These are phyloP conservation scores for Populus trichocarpa DNA, from an alignment of 441 rosid species.

Conservation along the genomic window DNA sequence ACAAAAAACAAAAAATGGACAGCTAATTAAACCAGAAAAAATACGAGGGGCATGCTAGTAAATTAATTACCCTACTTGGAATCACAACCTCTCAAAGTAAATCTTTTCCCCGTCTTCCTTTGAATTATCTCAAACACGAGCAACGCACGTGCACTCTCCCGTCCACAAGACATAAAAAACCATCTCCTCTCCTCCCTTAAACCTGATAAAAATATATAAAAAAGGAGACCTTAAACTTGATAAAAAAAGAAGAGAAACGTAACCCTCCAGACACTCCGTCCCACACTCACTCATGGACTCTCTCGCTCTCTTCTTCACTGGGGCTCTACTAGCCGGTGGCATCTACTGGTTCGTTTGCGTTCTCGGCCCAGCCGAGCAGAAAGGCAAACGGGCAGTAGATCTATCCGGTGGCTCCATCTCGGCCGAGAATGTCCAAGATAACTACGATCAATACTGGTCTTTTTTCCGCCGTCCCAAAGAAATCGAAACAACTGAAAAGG, in stretches of 20 bases:
- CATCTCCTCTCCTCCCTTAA: no score
- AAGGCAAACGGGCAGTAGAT: slow-evolving; percentile 63
- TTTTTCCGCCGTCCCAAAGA: slow-evolving; percentile 82
- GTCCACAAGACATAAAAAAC: neutral
- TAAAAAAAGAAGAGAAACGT: neutral
- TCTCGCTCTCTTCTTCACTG: slow-evolving; percentile 58
- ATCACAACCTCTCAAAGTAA: neutral
- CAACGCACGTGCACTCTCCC: slow-evolving; percentile 5
- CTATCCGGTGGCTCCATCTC: slow-evolving; percentile 93
- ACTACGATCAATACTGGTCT: slow-evolving; percentile 77
- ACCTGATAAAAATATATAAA: no score
- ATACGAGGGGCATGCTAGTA: neutral
- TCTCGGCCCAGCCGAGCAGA: slow-evolving; percentile 75
- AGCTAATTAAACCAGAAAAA: neutral
- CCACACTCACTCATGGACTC: slow-evolving; percentile 39
- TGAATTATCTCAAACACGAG: slow-evolving; percentile 5
- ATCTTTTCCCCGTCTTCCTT: neutral
- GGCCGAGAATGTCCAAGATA: slow-evolving; percentile 74
- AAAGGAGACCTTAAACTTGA: neutral
- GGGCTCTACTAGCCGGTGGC: slow-evolving; percentile 61
- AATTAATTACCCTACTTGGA: neutral
- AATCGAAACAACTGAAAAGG: slow-evolving; percentile 71
- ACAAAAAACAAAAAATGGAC: neutral
- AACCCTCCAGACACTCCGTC: no score
- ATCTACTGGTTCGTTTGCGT: slow-evolving; percentile 86